Conservation (phyloP, 371 early-diverging fungal species). For the Mortierella sp. region DNA sequence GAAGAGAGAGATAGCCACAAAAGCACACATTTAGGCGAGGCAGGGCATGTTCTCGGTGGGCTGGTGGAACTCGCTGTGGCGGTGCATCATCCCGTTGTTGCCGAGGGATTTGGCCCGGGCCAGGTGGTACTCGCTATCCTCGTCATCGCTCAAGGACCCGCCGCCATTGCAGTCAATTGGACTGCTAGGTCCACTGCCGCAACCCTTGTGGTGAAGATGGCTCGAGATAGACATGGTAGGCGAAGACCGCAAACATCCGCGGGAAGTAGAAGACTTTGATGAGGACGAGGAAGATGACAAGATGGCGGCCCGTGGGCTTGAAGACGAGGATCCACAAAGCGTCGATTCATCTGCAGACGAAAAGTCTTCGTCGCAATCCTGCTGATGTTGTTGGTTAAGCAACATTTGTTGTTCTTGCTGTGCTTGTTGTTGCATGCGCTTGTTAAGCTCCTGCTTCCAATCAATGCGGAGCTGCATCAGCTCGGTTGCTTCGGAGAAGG, state of each 20-base stretch:
- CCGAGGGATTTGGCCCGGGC: slow-evolving; percentile 3
- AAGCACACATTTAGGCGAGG: slow-evolving; percentile 12
- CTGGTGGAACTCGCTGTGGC: slow-evolving; percentile 26
- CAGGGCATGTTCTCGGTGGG: slow-evolving; percentile 27
- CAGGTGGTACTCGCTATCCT: neutral
- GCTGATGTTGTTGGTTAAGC: neutral
- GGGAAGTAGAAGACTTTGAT: neutral
- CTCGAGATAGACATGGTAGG: neutral
- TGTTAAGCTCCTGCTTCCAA: slow-evolving; percentile 23
- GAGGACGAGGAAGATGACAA: neutral
- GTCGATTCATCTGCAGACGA: slow-evolving; percentile 3
- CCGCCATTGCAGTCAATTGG: neutral
- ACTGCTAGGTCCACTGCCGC: slow-evolving; percentile 2
- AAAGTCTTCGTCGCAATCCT: neutral
- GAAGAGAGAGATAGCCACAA: neutral
- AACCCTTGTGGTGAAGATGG: neutral
- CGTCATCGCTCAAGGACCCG: slow-evolving; percentile 9
- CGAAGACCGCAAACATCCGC: neutral
- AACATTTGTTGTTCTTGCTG: neutral
- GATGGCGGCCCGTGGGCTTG: neutral
- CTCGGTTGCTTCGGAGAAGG: slow-evolving; percentile 45
- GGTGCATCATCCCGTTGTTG: slow-evolving; percentile 20
- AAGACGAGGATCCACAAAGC: neutral
- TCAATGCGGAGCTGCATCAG: slow-evolving; percentile 28
- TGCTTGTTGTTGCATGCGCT: slow-evolving; percentile 15